These are phyloP conservation scores for Fusarium sp. DNA, from an alignment of 2,329 filamentous ascomycete genomes.

Conservation along the genomic window DNA sequence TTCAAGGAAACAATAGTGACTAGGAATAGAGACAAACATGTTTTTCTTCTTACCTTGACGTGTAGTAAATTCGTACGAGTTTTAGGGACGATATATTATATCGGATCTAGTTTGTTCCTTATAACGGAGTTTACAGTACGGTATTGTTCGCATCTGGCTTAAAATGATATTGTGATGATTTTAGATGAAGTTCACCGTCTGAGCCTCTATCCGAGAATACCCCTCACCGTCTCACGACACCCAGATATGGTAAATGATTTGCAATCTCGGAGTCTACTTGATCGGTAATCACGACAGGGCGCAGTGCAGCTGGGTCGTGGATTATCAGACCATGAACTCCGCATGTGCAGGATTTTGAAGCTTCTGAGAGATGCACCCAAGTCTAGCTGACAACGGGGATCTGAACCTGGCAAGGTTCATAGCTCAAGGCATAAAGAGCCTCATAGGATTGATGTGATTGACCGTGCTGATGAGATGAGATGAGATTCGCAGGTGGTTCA, in stretches of 20 bases:
- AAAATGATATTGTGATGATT: not conserved
- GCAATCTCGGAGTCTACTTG: slow-evolving; percentile 45
- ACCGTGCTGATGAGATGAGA: slow-evolving; percentile 17
- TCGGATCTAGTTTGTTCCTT: too few relatives aligned
- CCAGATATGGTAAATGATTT: slow-evolving; percentile 37
- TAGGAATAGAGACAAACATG: not conserved
- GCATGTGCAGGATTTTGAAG: slow-evolving; percentile 11
- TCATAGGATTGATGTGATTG: slow-evolving; percentile 6
- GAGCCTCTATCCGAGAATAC: too few relatives aligned
- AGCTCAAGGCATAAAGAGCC: slow-evolving; percentile 4
- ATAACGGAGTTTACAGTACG: not conserved
- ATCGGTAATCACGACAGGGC: slow-evolving; percentile 38
- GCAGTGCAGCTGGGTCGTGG: slow-evolving; percentile 26
- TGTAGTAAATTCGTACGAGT: not conserved
- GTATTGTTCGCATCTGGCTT: not conserved
- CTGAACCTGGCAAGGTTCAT: slow-evolving; percentile 4
- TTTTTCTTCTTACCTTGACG: not conserved
- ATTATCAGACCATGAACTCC: slow-evolving; percentile 25
- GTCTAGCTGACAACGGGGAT: not conserved
- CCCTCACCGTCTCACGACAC: not conserved
- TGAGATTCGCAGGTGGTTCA: slow-evolving; percentile 3
- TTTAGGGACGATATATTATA: too few relatives aligned
- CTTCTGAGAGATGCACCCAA: slow-evolving; percentile 5
- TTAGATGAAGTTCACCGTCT: too few relatives aligned
- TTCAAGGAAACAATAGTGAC: not conserved